These are phyloP conservation scores for Penicillium olsonii DNA, from an alignment of 2,329 filamentous ascomycete species.

Conservation along the genomic window DNA sequence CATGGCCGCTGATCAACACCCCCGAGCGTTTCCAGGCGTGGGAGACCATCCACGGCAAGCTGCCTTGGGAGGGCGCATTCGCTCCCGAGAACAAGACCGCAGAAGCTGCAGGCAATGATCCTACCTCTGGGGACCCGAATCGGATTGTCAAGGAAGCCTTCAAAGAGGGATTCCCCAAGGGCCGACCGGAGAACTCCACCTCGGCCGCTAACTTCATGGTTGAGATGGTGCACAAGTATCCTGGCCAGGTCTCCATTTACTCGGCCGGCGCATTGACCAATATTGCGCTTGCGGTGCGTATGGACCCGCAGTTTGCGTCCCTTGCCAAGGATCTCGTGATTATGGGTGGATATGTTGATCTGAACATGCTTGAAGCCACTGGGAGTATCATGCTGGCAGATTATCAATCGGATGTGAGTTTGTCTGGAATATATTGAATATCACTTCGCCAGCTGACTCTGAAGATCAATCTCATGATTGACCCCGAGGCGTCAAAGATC, in stretches of 20 bases:
- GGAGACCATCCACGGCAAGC: conserved; percentile 46
- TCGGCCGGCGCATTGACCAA: conserved; percentile 52
- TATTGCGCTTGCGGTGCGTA: conserved; percentile 49
- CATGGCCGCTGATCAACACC: conserved; percentile 51
- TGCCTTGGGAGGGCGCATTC: conserved; percentile 52
- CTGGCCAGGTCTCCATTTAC: conserved; percentile 53
- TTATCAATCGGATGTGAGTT: conserved; percentile 29
- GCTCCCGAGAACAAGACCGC: conserved; percentile 45
- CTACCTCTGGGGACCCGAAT: conserved; percentile 48
- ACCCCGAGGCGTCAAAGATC: conserved; percentile 54
- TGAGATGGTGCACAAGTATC: conserved; percentile 51
- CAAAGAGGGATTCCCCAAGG: conserved; percentile 50
- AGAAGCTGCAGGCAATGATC: conserved; percentile 47
- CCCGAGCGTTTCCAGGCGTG: conserved; percentile 47
- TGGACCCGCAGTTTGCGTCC: conserved; percentile 50
- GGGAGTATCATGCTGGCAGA: conserved; percentile 29
- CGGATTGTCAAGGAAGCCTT: conserved; percentile 46
- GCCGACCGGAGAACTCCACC: conserved; percentile 37
- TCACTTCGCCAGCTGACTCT: conserved; percentile 18
- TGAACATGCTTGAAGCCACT: conserved; percentile 37
- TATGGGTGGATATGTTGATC: conserved; percentile 54
- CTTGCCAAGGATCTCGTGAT: conserved; percentile 51
- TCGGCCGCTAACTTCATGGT: conserved; percentile 52
- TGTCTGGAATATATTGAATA: conserved; percentile 5
- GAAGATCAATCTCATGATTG: conserved; percentile 53